Evolutionary conservation across 2,329 filamentous ascomycete species (phyloP).

Genomic region (Fusarium sp.): DNA sequence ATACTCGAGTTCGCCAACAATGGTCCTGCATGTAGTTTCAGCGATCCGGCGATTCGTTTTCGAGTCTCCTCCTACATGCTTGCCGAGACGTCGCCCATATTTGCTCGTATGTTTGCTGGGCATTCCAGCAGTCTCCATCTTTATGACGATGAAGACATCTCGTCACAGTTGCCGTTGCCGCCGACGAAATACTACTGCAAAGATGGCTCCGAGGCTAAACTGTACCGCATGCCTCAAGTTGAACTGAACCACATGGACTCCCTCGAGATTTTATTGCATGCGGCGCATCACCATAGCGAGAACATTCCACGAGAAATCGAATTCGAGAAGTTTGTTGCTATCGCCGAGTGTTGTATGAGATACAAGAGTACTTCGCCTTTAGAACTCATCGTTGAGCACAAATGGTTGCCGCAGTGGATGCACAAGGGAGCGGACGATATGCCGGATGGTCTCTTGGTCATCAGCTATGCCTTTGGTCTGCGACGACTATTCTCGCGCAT

Average conservation of each 20-base stretch:
- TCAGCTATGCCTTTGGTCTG: slow-evolving; percentile 64
- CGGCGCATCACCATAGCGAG: slow-evolving; percentile 62
- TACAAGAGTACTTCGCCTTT: slow-evolving; percentile 65
- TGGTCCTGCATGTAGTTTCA: slow-evolving; percentile 45
- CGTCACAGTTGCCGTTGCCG: slow-evolving; percentile 50
- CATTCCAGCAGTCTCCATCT: slow-evolving; percentile 46
- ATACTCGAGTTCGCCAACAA: slow-evolving; percentile 64
- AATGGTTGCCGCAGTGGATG: slow-evolving; percentile 65
- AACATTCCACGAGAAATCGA: slow-evolving; percentile 58
- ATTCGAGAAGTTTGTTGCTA: slow-evolving; percentile 62
- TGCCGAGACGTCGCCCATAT: slow-evolving; percentile 63
- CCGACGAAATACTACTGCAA: slow-evolving; percentile 53
- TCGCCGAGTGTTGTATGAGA: slow-evolving; percentile 61
- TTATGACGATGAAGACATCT: slow-evolving; percentile 53
- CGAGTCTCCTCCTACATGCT: slow-evolving; percentile 63
- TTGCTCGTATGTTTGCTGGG: slow-evolving; percentile 59
- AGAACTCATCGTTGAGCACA: slow-evolving; percentile 61
- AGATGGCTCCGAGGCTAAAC: slow-evolving; percentile 57
- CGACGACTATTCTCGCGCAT: slow-evolving; percentile 61
- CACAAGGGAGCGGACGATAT: slow-evolving; percentile 60
- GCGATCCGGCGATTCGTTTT: slow-evolving; percentile 59
- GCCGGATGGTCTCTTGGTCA: slow-evolving; percentile 61
- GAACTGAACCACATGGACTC: slow-evolving; percentile 57
- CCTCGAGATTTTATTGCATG: slow-evolving; percentile 61
- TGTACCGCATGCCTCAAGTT: slow-evolving; percentile 65